Base-by-base conservation (phyloP, 129 eudicot species). In the Arctium lappa region DNA sequence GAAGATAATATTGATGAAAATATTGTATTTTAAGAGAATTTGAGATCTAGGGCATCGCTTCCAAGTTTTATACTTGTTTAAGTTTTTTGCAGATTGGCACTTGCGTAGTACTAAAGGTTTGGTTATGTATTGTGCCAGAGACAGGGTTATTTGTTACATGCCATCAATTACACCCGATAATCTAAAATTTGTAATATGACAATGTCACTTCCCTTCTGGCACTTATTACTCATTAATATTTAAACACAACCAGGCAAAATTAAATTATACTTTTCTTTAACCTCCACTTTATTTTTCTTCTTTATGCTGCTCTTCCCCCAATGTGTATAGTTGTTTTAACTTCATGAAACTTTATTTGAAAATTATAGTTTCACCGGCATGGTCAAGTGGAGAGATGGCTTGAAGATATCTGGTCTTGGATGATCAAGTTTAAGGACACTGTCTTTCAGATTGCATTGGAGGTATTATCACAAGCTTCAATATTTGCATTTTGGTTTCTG, bases 301-400 rank as follows among this genome's bases (percentile, higher is more conserved):
- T 36, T 16, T 29, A 69, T 38, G n/a, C 40, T 69, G 13, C 60
- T 77, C 80, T 60, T 38, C 29, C 2, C 50, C 46, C 48, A 18
- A 30, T 71, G 5, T 74, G 36, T 82, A 70, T 76, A 6, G 18
- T 34, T 75, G 40, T 22, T 69, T 68, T 78, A 72, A 6, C 44
- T 77, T 77, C 48, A 13, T 86, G 76, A 71, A 80, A 46, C 22
- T 82, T 36, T 40, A 40, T 83, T 71, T 69, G 82, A 56, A 76
- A 82, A n/a, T 80, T 88, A 69, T 86, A 96, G 99, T 93, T 90
- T 88, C 94, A 86, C 70, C 91, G 89, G 85, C 94, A 78, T 87
- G 97, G 94, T 88, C 84, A 83, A 50, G 94, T 93, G 79, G 98
- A 93, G 87, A 86, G 95, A 86, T 96, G 99, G 98, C 89, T 92